Base-by-base conservation (phyloP, 129 eudicot genomes). In the Saposhnikovia divaricata region DNA sequence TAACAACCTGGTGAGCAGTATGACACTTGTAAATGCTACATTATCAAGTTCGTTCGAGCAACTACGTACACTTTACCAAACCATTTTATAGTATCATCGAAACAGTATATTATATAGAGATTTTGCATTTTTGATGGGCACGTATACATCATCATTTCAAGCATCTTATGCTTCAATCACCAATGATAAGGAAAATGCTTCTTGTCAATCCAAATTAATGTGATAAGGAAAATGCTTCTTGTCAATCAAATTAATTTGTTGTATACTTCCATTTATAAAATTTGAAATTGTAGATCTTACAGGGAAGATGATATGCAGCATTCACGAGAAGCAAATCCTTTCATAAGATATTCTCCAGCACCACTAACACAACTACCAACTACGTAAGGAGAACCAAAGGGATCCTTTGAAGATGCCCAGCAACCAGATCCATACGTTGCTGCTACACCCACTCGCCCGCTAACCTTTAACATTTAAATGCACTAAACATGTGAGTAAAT, bases 381-480 rank as follows among this genome's bases (percentile, higher is more conserved):
- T 61, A 75, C 79, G 40, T 31, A 87, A 78, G 97, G 91, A 77
- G 86, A 82, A 77, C 86, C 96, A 74, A 81, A 83, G 46, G 89
- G 83, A 79, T 85, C 88, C 83, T 79, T 85, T 71, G 97, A 86
- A 66, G 97, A 89, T 45, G 99, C 99, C 99, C 99, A 96, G 81
- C 99, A 90, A 76, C 99, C 99, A 78, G 89, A 84, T 66, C 99
- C 99, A 80, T 92, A 92, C 79, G 78, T 90, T 84, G 97, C 99
- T 18, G 99, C 99, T 87, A 96, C 81, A 63, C 99, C 99, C 83
- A 96, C 99, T 76, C 97, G 93, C 65, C 99, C 98, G 68, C 93
- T 87, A 16, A 92, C 97, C 99, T 96, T 84, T 66, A 48, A 57
- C 45, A 82, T 18, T 47, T 5, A 10, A 4, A 51, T 59, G 34